A percentile compares a stretch with the other conserved stretches of the same genome.
Evolutionary conservation across 2,329 filamentous ascomycete species (phyloP).

Genomic region (Aspergillus fumigatus): DNA sequence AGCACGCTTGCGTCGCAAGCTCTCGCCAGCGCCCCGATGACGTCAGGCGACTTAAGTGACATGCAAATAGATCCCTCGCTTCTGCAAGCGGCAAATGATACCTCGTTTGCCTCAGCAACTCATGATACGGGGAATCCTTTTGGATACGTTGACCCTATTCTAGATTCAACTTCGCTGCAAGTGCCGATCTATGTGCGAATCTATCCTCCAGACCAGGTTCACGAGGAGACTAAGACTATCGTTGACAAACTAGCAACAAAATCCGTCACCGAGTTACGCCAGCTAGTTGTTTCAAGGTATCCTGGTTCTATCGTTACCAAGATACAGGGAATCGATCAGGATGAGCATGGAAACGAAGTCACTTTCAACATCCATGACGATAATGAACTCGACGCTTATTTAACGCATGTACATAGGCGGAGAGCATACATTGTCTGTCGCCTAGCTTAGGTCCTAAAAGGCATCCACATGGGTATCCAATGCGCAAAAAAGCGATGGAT

Average conservation of each 20-base stretch:
- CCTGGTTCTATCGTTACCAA: constrained; percentile 55
- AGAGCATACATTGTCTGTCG: constrained; percentile 52
- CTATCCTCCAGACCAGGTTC: constrained; percentile 57
- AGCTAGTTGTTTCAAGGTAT: constrained; percentile 57
- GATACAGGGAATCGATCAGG: constrained; percentile 63
- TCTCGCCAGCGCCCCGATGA: constrained; percentile 37
- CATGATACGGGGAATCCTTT: constrained; percentile 29
- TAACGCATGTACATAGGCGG: constrained; percentile 57
- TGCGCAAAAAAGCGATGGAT: background rate
- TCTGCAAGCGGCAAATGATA: constrained; percentile 53
- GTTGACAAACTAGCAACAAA: constrained; percentile 57
- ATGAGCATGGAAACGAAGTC: constrained; percentile 57
- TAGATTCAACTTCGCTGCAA: constrained; percentile 29
- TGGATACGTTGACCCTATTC: constrained; percentile 35
- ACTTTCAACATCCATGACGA: constrained; percentile 64
- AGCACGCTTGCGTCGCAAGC: constrained; percentile 42
- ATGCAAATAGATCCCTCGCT: constrained; percentile 62
- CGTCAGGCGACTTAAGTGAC: constrained; percentile 42
- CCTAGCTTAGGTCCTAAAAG: constrained; percentile 23
- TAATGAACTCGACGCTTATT: constrained; percentile 66
- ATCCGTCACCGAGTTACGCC: constrained; percentile 60
- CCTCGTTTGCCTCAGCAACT: constrained; percentile 35
- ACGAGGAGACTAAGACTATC: constrained; percentile 52
- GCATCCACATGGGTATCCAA: background rate
- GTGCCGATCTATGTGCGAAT: constrained; percentile 67